Evolutionary conservation across 2,329 filamentous ascomycete genomes (phyloP), one percentile per base, ranked within the genome.

Genomic region (Fusarium sp.): DNA sequence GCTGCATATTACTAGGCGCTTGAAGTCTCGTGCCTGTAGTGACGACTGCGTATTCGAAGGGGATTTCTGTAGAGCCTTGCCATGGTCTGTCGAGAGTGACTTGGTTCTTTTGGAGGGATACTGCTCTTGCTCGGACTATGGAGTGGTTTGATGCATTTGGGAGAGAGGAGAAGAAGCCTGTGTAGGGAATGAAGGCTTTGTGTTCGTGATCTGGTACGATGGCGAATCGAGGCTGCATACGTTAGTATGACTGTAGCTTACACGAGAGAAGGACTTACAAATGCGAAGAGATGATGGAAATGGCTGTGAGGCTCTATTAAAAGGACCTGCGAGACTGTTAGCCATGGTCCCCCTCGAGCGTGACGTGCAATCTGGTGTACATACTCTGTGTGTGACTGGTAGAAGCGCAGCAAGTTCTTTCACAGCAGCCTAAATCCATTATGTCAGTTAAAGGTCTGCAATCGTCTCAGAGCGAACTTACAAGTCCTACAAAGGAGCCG

Each of bases 261-360:
- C n/a, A 5, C 27, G 8, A 6, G 18, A 0, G 2, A 2, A 4
- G 7, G 26, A 67, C 75, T 66, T 40, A 76, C 75, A 65, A 88
- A 86, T 7, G 75, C 75, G n/a, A 85, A 88, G 0, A 82, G 78
- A 57, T 84, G 85, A 60, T 87, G 83, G 64, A 87, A 84, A 74
- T 88, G 86, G 12, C 82, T 83, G 61, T 86, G 85, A 55, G 82
- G 84, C 67, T 88, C 86, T 32, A 88, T 76, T 8, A 87, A 69
- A 0, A 87, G 68, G 3, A 87, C 83, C 50, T 81, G 7, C 0
- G 15, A 23, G 9, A 6, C n/a, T 3, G 17, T 59, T 12, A 63
- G 41, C 7, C 6, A 7, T 11, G 12, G 6, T 23, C 23, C 23
- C 23, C 23, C 4, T 23, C 4, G 23, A 23, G 23, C 23, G 23